Evolutionary conservation across 2,329 filamentous ascomycete species (phyloP).

Genomic region (Sporothrix pseudoabietina): DNA sequence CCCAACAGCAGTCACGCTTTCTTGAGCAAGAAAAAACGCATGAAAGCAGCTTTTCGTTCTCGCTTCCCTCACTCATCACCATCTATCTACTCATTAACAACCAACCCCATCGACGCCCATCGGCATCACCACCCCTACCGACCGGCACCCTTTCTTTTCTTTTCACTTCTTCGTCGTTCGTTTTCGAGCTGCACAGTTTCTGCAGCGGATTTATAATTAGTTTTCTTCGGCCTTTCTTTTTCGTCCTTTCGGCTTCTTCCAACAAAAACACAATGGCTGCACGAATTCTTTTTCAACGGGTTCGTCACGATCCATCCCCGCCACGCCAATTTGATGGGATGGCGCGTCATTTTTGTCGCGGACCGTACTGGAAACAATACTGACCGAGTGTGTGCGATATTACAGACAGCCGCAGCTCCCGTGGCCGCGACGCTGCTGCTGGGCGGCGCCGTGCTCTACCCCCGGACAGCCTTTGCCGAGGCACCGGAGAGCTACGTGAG

Average conservation of each 20-base stretch:
- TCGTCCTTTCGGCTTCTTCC: not conserved
- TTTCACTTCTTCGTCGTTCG: conserved; percentile 19
- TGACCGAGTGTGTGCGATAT: not conserved
- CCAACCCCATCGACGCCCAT: not conserved
- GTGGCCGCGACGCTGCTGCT: conserved; percentile 56
- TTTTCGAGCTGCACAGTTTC: not conserved
- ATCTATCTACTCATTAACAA: conserved; percentile 4
- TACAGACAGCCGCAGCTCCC: conserved; percentile 55
- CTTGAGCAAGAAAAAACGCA: conserved; percentile 22
- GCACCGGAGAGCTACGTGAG: conserved; percentile 43
- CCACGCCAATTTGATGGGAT: not conserved
- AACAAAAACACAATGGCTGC: conserved; percentile 54
- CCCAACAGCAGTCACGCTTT: conserved; percentile 25
- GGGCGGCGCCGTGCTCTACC: conserved; percentile 52
- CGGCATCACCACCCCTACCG: conserved; percentile 11
- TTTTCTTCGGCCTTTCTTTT: not conserved
- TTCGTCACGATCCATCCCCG: conserved; percentile 40
- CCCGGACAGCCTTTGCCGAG: conserved; percentile 56
- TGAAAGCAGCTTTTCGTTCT: conserved; percentile 17
- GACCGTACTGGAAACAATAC: not conserved
- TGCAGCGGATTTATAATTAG: not conserved
- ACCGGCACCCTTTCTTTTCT: not conserved
- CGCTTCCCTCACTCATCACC: conserved; percentile 18
- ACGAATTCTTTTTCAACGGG: conserved; percentile 61
- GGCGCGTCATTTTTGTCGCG: conserved; percentile 11